Percentiles rank a stretch among this genome's conserved stretches.
Conservation (phyloP, 208 protist species). For the Trypanosoma vivax region DNA sequence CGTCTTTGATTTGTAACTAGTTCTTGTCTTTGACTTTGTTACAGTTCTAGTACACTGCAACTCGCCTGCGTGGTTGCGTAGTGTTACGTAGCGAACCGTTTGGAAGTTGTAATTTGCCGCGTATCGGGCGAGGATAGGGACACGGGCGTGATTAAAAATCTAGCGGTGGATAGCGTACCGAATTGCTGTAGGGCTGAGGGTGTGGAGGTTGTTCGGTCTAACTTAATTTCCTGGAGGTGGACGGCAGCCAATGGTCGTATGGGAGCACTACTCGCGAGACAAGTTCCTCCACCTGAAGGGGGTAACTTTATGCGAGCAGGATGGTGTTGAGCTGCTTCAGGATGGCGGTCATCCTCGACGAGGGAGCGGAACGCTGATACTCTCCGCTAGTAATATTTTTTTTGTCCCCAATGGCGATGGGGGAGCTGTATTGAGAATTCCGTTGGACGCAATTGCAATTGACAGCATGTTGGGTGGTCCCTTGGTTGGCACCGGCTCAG, state of each 20-base stretch:
- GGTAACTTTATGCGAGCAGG: slow-evolving; percentile 38
- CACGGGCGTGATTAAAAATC: no score
- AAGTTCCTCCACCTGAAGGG: slow-evolving; percentile 32
- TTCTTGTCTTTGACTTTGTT: no score
- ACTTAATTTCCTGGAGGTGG: slow-evolving; percentile 56
- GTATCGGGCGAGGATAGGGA: no score
- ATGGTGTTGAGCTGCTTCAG: slow-evolving; percentile 50
- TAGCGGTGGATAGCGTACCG: no score
- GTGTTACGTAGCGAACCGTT: no score
- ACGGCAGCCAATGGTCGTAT: slow-evolving; percentile 9
- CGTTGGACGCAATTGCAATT: slow-evolving; percentile 37
- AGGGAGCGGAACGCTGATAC: slow-evolving; percentile 47
- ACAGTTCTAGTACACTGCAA: no score
- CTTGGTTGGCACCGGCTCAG: slow-evolving; percentile 25
- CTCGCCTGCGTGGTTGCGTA: no score
- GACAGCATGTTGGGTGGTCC: slow-evolving; percentile 22
- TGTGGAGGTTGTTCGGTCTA: no score
- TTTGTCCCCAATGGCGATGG: slow-evolving; percentile 23
- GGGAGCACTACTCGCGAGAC: no score
- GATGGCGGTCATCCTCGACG: slow-evolving; percentile 42
- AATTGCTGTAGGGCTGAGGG: no score
- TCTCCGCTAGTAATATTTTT: slow-evolving; percentile 62
- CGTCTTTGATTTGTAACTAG: no score
- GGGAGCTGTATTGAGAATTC: slow-evolving; percentile 29
- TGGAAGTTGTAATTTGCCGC: no score